These are phyloP conservation scores for Ascochyta koolunga DNA, from an alignment of 2,329 filamentous ascomycete genomes.

Conservation along the genomic window DNA sequence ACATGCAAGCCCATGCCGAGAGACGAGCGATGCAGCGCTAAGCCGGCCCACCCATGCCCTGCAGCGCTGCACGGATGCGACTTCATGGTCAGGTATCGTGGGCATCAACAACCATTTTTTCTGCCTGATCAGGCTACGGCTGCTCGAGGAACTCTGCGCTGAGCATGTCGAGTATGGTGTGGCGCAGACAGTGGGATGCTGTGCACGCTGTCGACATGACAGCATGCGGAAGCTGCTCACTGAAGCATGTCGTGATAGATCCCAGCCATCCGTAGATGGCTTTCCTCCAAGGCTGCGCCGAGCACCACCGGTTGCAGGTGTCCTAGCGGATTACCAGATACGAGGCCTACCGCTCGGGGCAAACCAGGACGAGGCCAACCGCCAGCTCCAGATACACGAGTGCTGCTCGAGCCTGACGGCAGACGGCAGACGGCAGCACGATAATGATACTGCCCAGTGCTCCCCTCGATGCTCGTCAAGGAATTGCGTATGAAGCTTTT, in stretches of 20 bases:
- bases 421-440: constrained; percentile 31
- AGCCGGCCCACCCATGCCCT: constrained; percentile 8
- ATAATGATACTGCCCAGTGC: constrained; percentile 15
- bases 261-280: constrained; percentile 7
- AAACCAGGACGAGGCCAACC: constrained; percentile 33
- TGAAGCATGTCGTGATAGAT: constrained; percentile 14
- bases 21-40: constrained; percentile 11
- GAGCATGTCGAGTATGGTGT: not conserved
- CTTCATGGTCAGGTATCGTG: constrained; percentile 17
- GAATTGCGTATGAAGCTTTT: constrained; percentile 13
- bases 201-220: constrained; percentile 1
- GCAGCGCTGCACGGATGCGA: constrained; percentile 20
- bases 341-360: constrained; percentile 30
- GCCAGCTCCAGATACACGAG: not conserved
- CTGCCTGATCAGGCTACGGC: not conserved
- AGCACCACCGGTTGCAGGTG: constrained; percentile 25
- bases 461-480: constrained; percentile 10
- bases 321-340: constrained; percentile 32
- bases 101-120: constrained; percentile 9
- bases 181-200: not conserved
- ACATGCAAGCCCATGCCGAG: constrained; percentile 4
- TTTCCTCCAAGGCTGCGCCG: constrained; percentile 25
- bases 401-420: constrained; percentile 28
- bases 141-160: not conserved
- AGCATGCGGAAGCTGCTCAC: constrained; percentile 4